Percentiles rank a stretch among this genome's conserved stretches.
These are phyloP conservation scores for Zymoseptoria tritici DNA, from an alignment of 2,329 filamentous ascomycete species.

Conservation along the genomic window DNA sequence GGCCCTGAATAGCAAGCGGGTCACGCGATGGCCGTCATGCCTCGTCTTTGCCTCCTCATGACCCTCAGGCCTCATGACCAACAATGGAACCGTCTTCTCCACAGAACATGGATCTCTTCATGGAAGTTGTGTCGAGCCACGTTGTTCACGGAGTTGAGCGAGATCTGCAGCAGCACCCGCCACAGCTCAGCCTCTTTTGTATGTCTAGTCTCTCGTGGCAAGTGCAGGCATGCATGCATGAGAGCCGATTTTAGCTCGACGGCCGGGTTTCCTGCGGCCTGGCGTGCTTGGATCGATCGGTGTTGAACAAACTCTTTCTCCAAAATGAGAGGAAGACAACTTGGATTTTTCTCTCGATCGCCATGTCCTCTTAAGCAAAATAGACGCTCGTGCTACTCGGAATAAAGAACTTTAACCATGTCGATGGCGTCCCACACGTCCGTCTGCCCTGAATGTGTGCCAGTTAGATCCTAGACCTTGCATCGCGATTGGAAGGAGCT, in stretches of 20 bases:
- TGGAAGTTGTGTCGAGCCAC: neutral
- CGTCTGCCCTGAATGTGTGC: neutral
- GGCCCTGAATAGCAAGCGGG: neutral
- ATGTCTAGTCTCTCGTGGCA: neutral
- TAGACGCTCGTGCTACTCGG: conserved; percentile 17
- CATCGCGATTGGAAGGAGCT: neutral
- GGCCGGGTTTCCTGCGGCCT: neutral
- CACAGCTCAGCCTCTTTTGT: neutral
- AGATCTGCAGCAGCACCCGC: neutral
- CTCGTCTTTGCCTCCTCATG: neutral
- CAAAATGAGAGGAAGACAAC: neutral
- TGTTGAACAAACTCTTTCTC: neutral
- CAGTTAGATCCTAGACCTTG: neutral
- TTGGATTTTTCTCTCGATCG: neutral
- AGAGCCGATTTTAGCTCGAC: neutral
- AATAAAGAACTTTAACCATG: neutral
- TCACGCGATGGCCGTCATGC: neutral
- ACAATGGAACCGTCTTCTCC: neutral
- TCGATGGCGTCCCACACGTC: neutral
- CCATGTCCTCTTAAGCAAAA: neutral
- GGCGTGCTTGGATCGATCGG: neutral
- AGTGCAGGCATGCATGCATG: neutral
- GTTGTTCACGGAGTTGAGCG: neutral
- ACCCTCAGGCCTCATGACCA: too few species aligned
- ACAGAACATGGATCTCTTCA: neutral